Evolutionary conservation across 768 basidiomycete species (phyloP), one percentile per base, ranked within the genome.

Genomic region (Auriscalpium microsporum): DNA sequence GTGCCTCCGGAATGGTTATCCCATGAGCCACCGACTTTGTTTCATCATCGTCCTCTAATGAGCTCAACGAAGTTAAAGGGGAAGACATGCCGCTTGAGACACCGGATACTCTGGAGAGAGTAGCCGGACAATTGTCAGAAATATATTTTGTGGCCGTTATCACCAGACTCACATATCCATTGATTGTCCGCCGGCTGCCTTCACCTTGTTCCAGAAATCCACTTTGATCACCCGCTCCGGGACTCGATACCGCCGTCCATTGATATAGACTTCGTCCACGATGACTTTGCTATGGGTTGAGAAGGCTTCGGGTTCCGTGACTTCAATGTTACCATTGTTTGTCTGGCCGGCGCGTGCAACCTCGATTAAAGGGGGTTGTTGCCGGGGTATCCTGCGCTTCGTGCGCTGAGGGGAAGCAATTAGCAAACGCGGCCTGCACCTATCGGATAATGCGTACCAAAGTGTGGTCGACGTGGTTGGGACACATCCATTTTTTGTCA

Each of bases 401-500:
- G 83, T 79, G 67, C 78, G 80, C 94, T 96, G 63, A 28, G 28
- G 28, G 2, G 50, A 60, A n/a, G 44, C 48, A 42, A 58, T 56
- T 28, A 55, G 63, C 45, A 54, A 56, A 61, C 47, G 46, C 14
- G 54, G 48, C 50, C 53, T 45, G 8, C 14, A 55, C 46, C 38
- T 37, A 28, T 52, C 46, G 54, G 37, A 17, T 47, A 34, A 50
- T 8, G 75, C 91, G 70, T 67, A 95, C 94, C 57, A 90, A 68
- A 52, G 85, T 78, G 56, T 84, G 82, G 61, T 96, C 94, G n/a
- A 83, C 85, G 66, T 99, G 96, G 65, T 95, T 92, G 8, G 96
- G 96, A 69, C 96, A 99, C 94, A 95, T 96, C 94, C 95, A 99
- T 69, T 94, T 96, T 75, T 85, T 89, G 61, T 82, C 83, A 56